Evolutionary conservation across 2,329 filamentous ascomycete species (phyloP).

Genomic region (Delphinella strobiligena): DNA sequence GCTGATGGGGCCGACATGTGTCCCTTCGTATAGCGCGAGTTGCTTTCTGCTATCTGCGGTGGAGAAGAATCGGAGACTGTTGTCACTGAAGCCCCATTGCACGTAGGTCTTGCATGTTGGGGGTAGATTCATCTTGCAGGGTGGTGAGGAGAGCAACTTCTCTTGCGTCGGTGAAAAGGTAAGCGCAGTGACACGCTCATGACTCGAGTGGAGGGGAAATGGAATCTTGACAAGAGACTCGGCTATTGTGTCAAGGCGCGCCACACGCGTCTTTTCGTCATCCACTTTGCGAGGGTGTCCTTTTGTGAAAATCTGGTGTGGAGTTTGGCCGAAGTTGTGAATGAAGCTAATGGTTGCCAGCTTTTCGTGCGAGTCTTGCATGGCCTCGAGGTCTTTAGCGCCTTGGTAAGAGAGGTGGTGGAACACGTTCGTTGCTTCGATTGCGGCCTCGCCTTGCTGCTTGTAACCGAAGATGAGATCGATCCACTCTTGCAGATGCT

Average conservation of each 20-base stretch:
- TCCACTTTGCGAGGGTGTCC: constrained; percentile 69
- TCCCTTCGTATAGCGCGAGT: constrained; percentile 81
- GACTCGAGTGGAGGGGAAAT: constrained; percentile 61
- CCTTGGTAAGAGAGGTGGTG: constrained; percentile 93
- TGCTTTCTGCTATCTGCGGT: constrained; percentile 60
- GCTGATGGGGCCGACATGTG: constrained; percentile 84
- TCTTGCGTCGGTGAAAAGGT: constrained; percentile 70
- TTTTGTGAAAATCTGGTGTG: constrained; percentile 81
- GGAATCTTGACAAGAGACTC: constrained; percentile 67
- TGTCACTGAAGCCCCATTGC: constrained; percentile 93
- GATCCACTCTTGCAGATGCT: constrained; percentile 87
- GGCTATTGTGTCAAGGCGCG: constrained; percentile 65
- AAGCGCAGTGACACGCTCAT: constrained; percentile 69
- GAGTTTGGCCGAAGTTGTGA: constrained; percentile 96
- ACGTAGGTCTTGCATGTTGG: constrained; percentile 74
- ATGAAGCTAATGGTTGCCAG: constrained; percentile 89
- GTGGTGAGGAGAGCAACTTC: constrained; percentile 68
- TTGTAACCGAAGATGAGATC: constrained; percentile 91
- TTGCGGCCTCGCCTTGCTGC: constrained; percentile 81
- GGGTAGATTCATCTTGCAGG: constrained; percentile 76
- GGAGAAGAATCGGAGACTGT: constrained; percentile 81
- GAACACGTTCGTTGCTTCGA: constrained; percentile 90
- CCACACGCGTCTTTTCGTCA: constrained; percentile 44
- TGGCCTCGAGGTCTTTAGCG: constrained; percentile 82
- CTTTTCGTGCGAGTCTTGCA: constrained; percentile 76